These are phyloP conservation scores for Naganishia antarctica DNA, from an alignment of 768 basidiomycete genomes.

Conservation along the genomic window DNA sequence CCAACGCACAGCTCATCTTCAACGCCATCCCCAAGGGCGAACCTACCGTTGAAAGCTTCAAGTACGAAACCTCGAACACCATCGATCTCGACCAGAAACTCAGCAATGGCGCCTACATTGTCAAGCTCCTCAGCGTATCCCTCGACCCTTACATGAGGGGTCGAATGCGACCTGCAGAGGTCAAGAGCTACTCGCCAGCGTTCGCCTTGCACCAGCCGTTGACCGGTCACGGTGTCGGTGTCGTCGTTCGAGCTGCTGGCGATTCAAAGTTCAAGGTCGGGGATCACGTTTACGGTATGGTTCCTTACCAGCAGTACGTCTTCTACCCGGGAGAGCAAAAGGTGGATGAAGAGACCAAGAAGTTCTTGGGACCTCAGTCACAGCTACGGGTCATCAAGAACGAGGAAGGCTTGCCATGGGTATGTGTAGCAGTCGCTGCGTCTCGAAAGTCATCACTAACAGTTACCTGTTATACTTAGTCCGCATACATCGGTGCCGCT, in stretches of 20 bases:
- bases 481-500: slow-evolving; percentile 49
- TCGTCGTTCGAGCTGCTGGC: slow-evolving; percentile 48
- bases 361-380: slow-evolving; percentile 33
- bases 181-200: slow-evolving; percentile 35
- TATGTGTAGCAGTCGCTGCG: not conserved
- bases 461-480: too few species aligned
- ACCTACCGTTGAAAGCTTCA: slow-evolving; percentile 52
- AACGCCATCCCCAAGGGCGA: slow-evolving; percentile 31
- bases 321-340: slow-evolving; percentile 17
- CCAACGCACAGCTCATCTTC: slow-evolving; percentile 34
- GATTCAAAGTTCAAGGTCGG: slow-evolving; percentile 45
- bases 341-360: slow-evolving; percentile 49
- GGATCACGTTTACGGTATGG: slow-evolving; percentile 52
- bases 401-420: slow-evolving; percentile 54
- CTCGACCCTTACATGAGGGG: slow-evolving; percentile 54
- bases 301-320: slow-evolving; percentile 21
- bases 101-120: slow-evolving; percentile 54
- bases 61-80: slow-evolving; percentile 52
- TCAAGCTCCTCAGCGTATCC: slow-evolving; percentile 56
- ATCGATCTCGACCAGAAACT: slow-evolving; percentile 56
- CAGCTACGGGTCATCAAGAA: slow-evolving; percentile 42
- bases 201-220: slow-evolving; percentile 45
- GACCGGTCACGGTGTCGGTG: slow-evolving; percentile 44
- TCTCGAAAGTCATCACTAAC: too few species aligned
- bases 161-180: slow-evolving; percentile 49